Evolutionary conservation across 371 early-diverging fungal species (phyloP).

Genomic region (Rhizomucor miehei): DNA sequence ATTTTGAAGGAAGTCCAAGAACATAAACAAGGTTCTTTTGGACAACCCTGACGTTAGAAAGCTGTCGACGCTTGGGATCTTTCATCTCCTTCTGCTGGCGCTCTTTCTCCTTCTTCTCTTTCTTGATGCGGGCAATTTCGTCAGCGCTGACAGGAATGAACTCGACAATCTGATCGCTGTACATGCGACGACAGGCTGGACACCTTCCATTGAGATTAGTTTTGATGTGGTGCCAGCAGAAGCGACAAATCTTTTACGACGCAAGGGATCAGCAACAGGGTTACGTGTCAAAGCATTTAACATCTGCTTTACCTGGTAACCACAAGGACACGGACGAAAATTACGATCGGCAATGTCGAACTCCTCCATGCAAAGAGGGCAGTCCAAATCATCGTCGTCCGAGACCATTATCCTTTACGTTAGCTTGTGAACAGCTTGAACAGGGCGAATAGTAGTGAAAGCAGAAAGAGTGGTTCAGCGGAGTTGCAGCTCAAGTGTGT

Average conservation of each 20-base stretch:
- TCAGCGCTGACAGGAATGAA: conserved; percentile 36
- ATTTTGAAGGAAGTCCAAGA: conserved; percentile 77
- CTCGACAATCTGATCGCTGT: conserved; percentile 59
- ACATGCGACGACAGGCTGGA: conserved; percentile 73
- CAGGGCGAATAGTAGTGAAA: background rate
- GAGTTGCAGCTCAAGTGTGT: too few relatives aligned
- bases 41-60: conserved; percentile 86
- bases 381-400: conserved; percentile 77
- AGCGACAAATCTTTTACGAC: conserved; percentile 73
- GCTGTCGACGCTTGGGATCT: conserved; percentile 73
- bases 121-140: conserved; percentile 47
- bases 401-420: conserved; percentile 26
- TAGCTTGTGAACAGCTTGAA: too few relatives aligned
- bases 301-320: conserved; percentile 66
- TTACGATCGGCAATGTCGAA: conserved; percentile 79
- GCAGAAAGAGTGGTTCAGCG: background rate
- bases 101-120: conserved; percentile 82
- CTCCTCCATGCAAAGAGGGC: conserved; percentile 89
- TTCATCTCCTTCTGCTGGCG: conserved; percentile 80
- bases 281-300: background rate
- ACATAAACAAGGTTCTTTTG: conserved; percentile 95
- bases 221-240: conserved; percentile 88
- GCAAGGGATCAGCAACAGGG: background rate
- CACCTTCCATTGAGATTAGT: conserved; percentile 80
- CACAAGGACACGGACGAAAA: conserved; percentile 86